Conservation (phyloP, 305 asterid species). For the Nicotiana rustica region DNA sequence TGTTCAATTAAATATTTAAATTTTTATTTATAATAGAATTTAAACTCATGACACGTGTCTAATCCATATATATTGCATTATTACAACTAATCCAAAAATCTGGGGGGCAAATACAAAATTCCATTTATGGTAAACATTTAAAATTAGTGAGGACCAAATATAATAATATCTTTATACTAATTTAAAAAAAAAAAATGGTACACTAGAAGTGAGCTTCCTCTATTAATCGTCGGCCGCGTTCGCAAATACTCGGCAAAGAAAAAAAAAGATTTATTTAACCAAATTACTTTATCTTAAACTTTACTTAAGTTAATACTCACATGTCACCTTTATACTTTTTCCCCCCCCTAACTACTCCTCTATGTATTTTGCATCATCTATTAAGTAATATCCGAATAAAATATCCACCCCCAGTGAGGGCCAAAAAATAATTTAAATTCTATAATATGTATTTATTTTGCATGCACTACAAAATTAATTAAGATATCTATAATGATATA, state of each 20-base stretch:
- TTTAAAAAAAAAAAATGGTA: neutral
- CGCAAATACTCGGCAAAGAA: neutral
- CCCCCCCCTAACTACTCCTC: neutral
- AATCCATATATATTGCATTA: neutral
- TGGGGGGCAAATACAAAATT: neutral
- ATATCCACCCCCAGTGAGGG: too few relatives aligned
- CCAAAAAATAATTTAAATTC: too few relatives aligned
- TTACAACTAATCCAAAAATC: neutral
- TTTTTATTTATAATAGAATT: neutral
- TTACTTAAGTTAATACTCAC: neutral
- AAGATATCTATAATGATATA: too few relatives aligned
- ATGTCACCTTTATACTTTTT: neutral
- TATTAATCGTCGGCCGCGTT: neutral
- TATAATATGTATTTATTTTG: too few relatives aligned
- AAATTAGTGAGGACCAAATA: neutral
- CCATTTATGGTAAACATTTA: too few relatives aligned
- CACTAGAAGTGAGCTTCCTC: neutral
- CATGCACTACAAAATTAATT: too few relatives aligned
- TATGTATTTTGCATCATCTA: neutral
- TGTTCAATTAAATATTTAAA: neutral
- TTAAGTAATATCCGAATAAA: neutral
- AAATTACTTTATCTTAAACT: neutral
- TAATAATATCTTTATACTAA: neutral
- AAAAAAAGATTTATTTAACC: too few relatives aligned
- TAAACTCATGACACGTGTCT: too few relatives aligned